Evolutionary conservation across 257 asterid species (phyloP), one percentile per base, ranked within the genome.

Genomic region (Solanum etuberosum): DNA sequence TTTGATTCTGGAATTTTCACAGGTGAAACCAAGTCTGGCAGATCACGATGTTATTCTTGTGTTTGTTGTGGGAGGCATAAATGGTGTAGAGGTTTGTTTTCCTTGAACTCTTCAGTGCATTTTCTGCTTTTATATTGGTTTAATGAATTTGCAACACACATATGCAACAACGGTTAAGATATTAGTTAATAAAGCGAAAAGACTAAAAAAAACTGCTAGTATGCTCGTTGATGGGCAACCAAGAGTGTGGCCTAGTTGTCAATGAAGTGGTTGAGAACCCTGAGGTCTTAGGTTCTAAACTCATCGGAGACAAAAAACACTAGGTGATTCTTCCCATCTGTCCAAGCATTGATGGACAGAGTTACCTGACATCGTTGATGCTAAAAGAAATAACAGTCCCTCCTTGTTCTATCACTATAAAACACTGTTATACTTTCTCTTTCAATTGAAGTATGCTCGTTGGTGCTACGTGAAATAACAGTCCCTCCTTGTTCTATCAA

Each of bases 61-160:
- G 83, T 97, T 96, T 85, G 95, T 97, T 32, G 86, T 97, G 32
- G 99, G 99, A 32, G 99, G 98, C 90, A 93, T 97, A 92, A 96
- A 94, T 20, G 95, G 93, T 9, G 93, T 95, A 25, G 99, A 97
- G 99, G 99, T 97, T 87, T 51, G 93, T 88, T 86, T 86, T 87
- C 89, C 86, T 76, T 29, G 74, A 70, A 34, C 88, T 38, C 86
- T 51, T 35, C 18, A 11, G 34, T 87, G 40, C n/a, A 21, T 12
- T 85, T 81, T 63, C 63, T 42, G 37, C 27, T 32, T 57, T 67
- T 65, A 25, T 61, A 29, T 21, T 82, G 18, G 67, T 80, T 27
- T 46, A 80, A 48, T 16, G 67, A 80, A 80, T 46, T 27, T 27
- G 20, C 5, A 11, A 80, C 4, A 5, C 21, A 27, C 40, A 15